Base-by-base conservation (phyloP, 768 basidiomycete genomes). In the Mycena vulgaris region DNA sequence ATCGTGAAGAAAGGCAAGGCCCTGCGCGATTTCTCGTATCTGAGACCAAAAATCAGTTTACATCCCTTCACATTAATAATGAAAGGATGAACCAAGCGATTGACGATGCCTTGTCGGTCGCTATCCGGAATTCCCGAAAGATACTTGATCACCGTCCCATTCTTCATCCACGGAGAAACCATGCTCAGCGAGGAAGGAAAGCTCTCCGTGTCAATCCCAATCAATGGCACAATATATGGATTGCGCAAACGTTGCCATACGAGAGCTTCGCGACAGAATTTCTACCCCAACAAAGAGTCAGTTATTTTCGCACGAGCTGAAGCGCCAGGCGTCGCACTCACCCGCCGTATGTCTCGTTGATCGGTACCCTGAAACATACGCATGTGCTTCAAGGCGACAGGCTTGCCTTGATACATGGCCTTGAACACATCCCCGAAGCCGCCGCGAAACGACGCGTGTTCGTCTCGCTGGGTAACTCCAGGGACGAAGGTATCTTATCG, bases 221-320 rank as follows among this genome's bases (percentile, higher is more conserved):
- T n/a, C n/a, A n/a, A n/a, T n/a, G n/a, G n/a, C n/a, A n/a, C n/a
- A n/a, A n/a, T n/a, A n/a, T n/a, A n/a, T n/a, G n/a, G n/a, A n/a
- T n/a, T n/a, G n/a, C n/a, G n/a, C n/a, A n/a, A n/a, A n/a, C n/a
- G n/a, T n/a, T n/a, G n/a, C n/a, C n/a, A n/a, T n/a, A n/a, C 57
- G 76, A 78, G 59, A 5, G 75, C 77, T 51, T 78, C 77, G 30
- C 74, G 56, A 48, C 71, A 75, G 47, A 78, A 74, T 52, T 60
- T 66, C 77, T 78, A 45, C 1, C n/a, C n/a, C n/a, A n/a, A n/a
- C n/a, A n/a, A n/a, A n/a, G n/a, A n/a, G n/a, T n/a, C n/a, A n/a
- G n/a, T n/a, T n/a, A n/a, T n/a, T n/a, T n/a, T n/a, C n/a, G n/a
- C n/a, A n/a, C n/a, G n/a, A n/a, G n/a, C n/a, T n/a, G n/a, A n/a